A percentile compares a stretch with the other conserved stretches of the same genome.
These are phyloP conservation scores for Pyrus bretschneideri DNA, from an alignment of 306 rosid species.

Conservation along the genomic window DNA sequence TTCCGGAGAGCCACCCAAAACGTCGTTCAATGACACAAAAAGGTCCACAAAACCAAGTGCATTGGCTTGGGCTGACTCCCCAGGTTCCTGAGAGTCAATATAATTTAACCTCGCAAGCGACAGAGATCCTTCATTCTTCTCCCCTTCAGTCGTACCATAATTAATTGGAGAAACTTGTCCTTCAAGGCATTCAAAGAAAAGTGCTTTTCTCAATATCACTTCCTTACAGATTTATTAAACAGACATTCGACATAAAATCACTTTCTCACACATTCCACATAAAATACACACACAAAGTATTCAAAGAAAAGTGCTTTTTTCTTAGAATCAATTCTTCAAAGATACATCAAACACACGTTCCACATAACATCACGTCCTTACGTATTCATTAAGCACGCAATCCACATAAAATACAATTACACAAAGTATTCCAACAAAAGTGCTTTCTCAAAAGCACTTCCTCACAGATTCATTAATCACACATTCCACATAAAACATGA, in stretches of 20 bases:
- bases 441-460: not conserved
- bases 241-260: not conserved
- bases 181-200: constrained; percentile 24
- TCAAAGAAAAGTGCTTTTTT: constrained; percentile 2
- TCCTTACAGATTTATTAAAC: not conserved
- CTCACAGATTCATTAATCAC: not conserved
- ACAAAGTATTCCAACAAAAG: constrained; percentile 17
- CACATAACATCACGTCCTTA: not conserved
- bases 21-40: constrained; percentile 35
- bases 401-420: no score
- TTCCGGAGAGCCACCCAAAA: constrained; percentile 25
- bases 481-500: not conserved
- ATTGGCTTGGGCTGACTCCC: constrained; percentile 37
- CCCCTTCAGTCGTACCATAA: not conserved
- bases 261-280: no score
- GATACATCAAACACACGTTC: not conserved
- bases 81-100: constrained; percentile 31
- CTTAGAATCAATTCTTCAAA: not conserved
- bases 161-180: not conserved
- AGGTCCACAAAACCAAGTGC: constrained; percentile 61
- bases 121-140: constrained; percentile 15
- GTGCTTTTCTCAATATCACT: not conserved
- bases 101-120: constrained; percentile 18
- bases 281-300: constrained; percentile 2
- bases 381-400: no score